Base-by-base conservation (phyloP, 2,329 filamentous ascomycete species). In the Penicillium janthinellum region DNA sequence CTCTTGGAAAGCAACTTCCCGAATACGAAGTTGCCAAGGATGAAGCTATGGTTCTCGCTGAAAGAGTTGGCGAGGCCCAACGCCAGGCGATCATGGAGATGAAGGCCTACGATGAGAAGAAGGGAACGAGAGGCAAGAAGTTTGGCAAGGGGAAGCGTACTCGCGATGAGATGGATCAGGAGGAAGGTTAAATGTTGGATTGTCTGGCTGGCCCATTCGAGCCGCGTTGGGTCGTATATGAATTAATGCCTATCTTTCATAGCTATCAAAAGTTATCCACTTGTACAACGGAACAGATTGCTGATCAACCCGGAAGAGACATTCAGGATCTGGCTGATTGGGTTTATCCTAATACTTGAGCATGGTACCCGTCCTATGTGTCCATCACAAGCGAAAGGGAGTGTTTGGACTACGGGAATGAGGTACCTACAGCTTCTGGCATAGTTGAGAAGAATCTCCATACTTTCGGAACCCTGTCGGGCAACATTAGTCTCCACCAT, bases 61-160 rank as follows among this genome's bases (percentile, higher is more conserved):
- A 86, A 57, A 83, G 91, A 1, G 90, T 96, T 0, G 87, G 90
- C 54, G 91, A 96, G 75, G 93, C 93, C 0, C 92, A 96, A 74
- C 83, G 91, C 49, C 83, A 90, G 57, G 90, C 93, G 0, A 86
- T 90, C 52, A 86, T 84, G 57, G 88, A 96, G 77, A 90, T 97
- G 89, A 96, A 94, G 82, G 83, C 86, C 56, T 75, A 92, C 66
- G 84, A 90, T 45, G 91, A 96, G 64, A 86, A 87, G 72, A 84
- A 84, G 62, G 82, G 79, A 10, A 82, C 69, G 64, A 82, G 73
- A 71, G 83, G 77, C 39, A 76, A 73, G 56, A 75, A 75, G 62
- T 81, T 77, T 67, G 85, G 84, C 31, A 82, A 84, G 75, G 83
- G 81, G 50, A 85, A 84, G 70, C 81, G 80, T 53, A 79, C 80